phyloP scores from a whole-genome alignment of 163 green algal species.

The Scenedesmus sp. region DNA sequence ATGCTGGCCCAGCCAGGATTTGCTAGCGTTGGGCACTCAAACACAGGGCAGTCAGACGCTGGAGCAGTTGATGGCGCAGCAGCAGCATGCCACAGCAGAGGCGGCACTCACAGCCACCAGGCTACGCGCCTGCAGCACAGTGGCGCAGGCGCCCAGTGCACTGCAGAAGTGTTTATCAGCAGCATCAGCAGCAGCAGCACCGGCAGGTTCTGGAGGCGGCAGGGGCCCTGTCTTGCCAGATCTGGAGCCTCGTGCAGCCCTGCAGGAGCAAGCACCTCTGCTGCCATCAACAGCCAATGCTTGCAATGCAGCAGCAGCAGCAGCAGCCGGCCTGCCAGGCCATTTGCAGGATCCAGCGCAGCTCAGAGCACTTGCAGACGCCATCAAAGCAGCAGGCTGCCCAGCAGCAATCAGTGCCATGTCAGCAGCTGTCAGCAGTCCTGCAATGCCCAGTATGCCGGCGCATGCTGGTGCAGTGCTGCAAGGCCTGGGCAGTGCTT shows the following conservation, averaged over 20 bases:
- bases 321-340: background rate
- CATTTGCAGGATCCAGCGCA: background rate
- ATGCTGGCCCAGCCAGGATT: background rate
- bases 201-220: background rate
- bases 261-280: background rate
- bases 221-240: background rate
- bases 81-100: background rate
- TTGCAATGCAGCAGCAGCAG: conserved; percentile 19
- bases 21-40: background rate
- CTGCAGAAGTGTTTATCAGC: background rate
- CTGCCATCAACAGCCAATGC: background rate
- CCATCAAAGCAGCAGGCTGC: background rate
- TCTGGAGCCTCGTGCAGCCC: background rate
- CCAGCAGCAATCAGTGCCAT: background rate
- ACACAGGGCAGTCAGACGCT: conserved; percentile 25
- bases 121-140: background rate
- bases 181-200: conserved; percentile 36
- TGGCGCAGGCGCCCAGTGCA: background rate
- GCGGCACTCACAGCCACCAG: background rate
- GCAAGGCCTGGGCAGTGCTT: background rate
- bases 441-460: background rate
- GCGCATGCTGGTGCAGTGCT: background rate
- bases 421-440: background rate
- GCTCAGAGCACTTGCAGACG: background rate
- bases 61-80: conserved; percentile 26